phyloP scores from a whole-genome alignment of 139 green algal genomes.

The Ettlia oleoabundans region DNA sequence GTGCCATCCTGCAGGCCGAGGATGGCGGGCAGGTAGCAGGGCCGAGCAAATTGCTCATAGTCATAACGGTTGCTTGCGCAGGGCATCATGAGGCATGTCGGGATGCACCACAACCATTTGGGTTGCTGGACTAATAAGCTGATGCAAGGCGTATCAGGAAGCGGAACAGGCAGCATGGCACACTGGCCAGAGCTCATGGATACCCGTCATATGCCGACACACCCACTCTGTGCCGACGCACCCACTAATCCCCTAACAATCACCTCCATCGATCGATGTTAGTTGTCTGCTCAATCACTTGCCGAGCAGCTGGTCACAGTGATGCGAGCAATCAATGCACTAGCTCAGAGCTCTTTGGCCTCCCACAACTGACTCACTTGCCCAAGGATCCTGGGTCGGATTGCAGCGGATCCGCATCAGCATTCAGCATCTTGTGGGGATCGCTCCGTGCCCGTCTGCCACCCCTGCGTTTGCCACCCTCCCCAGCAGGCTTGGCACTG shows the following conservation, averaged over 20 bases:
- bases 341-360: not conserved
- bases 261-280: too few species aligned
- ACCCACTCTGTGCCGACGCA: too few species aligned
- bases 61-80: not conserved
- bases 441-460: not conserved
- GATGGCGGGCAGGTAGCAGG: not conserved
- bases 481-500: not conserved
- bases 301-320: not conserved
- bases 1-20: not conserved
- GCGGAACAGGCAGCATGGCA: too few species aligned
- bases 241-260: too few species aligned
- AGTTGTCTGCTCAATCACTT: not conserved
- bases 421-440: slow-evolving; percentile 9
- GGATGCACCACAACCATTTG: too few species aligned
- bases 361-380: not conserved
- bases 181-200: too few species aligned
- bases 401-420: not conserved
- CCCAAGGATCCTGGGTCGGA: slow-evolving; percentile 7
- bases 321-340: not conserved
- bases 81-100: too few species aligned
- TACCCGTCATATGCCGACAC: too few species aligned
- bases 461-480: not conserved
- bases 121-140: too few species aligned
- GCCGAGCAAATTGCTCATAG: not conserved
- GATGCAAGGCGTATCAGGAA: too few species aligned